Evolutionary conservation across 768 basidiomycete genomes (phyloP).

Genomic region (Bullera alba): DNA sequence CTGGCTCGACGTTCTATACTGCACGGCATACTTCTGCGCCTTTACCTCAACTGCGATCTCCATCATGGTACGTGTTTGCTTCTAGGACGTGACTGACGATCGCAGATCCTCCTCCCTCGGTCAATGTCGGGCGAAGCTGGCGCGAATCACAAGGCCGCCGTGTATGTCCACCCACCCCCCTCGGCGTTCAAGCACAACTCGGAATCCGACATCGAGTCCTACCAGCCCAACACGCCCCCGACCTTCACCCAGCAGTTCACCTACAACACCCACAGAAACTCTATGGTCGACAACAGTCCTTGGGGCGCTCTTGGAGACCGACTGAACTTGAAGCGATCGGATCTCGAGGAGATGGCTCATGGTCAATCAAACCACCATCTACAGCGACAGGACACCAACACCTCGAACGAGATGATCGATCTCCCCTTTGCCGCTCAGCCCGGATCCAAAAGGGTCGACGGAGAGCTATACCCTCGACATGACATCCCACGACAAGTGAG

Average conservation of each 20-base stretch:
- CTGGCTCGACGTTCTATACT: conserved; percentile 21
- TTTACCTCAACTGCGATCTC: conserved; percentile 30
- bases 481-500: too few relatives aligned
- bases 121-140: conserved; percentile 15
- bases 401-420: background rate
- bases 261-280: background rate
- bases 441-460: conserved; percentile 17
- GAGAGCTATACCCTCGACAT: too few relatives aligned
- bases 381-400: background rate
- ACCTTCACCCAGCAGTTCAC: background rate
- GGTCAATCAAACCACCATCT: too few relatives aligned
- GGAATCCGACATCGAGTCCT: background rate
- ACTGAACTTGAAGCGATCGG: conserved; percentile 18
- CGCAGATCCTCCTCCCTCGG: conserved; percentile 33
- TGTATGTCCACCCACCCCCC: background rate
- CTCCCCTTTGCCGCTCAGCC: conserved; percentile 17
- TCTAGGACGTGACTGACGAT: background rate
- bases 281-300: too few relatives aligned
- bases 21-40: conserved; percentile 18
- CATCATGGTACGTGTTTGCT: conserved; percentile 20
- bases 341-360: conserved; percentile 13
- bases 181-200: background rate
- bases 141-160: conserved; percentile 2
- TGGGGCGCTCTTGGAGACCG: conserved; percentile 31
- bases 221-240: background rate